phyloP scores from a whole-genome alignment of 306 rosid species.

The Dalbergia cochinchinensis region DNA sequence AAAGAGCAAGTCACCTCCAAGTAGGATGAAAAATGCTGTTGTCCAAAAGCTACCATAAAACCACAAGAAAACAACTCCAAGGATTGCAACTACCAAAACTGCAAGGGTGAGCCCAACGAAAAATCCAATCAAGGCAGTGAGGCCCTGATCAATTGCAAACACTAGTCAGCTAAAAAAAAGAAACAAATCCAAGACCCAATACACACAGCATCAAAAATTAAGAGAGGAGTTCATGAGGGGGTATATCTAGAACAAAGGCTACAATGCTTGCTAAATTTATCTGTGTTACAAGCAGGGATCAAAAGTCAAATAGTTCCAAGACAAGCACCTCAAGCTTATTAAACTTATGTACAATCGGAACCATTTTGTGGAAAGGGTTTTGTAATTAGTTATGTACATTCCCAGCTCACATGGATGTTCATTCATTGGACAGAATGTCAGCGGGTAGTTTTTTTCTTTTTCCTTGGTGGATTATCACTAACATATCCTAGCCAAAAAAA shows the following conservation, averaged over 20 bases:
- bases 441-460: not conserved
- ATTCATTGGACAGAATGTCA: slow-evolving; percentile 20
- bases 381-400: slow-evolving; percentile 30
- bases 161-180: slow-evolving; percentile 35
- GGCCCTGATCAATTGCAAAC: slow-evolving; percentile 59
- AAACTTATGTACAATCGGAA: slow-evolving; percentile 15
- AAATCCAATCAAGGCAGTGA: slow-evolving; percentile 75
- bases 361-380: slow-evolving; percentile 13
- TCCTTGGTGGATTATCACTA: slow-evolving; percentile 20
- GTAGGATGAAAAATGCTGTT: slow-evolving; percentile 69
- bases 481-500: slow-evolving; percentile 23
- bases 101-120: slow-evolving; percentile 76
- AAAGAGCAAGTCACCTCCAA: slow-evolving; percentile 81
- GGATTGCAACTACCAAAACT: slow-evolving; percentile 71
- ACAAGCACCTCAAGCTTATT: slow-evolving; percentile 31
- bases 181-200: slow-evolving; percentile 22
- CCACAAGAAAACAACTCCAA: slow-evolving; percentile 85
- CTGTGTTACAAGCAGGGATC: not conserved
- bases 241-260: slow-evolving; percentile 14
- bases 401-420: slow-evolving; percentile 15
- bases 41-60: slow-evolving; percentile 97
- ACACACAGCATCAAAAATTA: slow-evolving; percentile 31
- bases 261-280: slow-evolving; percentile 12
- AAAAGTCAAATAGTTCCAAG: slow-evolving; percentile 40
- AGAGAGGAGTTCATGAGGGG: not conserved